Percentiles rank a stretch among this genome's conserved stretches.
Conservation (phyloP, 495 filamentous ascomycete genomes). For the Lichenothelia convexa region DNA sequence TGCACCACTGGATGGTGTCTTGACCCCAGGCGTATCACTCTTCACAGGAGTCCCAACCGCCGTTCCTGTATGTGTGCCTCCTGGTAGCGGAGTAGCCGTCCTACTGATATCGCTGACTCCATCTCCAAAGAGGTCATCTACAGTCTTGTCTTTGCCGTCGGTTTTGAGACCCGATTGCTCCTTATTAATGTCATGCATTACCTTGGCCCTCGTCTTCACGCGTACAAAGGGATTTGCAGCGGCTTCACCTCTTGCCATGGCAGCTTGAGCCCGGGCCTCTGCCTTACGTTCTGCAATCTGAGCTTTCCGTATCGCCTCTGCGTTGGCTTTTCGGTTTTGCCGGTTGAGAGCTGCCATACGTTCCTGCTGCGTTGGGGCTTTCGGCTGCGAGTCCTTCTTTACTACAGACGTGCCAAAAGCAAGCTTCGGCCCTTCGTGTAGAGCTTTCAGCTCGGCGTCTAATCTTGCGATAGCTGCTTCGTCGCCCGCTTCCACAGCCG, state of each 20-base stretch:
- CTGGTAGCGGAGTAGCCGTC: constrained; percentile 28
- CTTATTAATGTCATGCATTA: too few relatives aligned
- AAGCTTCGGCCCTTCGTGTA: constrained; percentile 27
- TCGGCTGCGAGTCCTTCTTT: constrained; percentile 24
- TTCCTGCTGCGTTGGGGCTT: constrained; percentile 39
- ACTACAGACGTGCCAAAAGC: constrained; percentile 39
- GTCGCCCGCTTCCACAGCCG: constrained; percentile 45
- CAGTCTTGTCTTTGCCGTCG: constrained; percentile 4
- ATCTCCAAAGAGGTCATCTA: constrained; percentile 21
- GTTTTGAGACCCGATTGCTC: constrained; percentile 13
- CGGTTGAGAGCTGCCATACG: constrained; percentile 57
- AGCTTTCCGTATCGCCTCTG: constrained; percentile 65
- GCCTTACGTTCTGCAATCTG: constrained; percentile 57
- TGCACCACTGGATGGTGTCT: constrained; percentile 12
- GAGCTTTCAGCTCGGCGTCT: constrained; percentile 46
- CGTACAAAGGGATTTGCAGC: too few relatives aligned
- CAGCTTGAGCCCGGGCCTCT: constrained; percentile 33
- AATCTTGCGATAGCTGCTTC: constrained; percentile 37
- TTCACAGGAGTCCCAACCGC: constrained; percentile 21
- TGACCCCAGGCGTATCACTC: constrained; percentile 19
- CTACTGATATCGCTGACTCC: constrained; percentile 26
- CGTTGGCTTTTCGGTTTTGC: constrained; percentile 60
- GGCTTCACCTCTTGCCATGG: constrained; percentile 36
- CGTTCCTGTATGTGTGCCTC: too few relatives aligned
- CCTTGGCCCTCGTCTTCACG: constrained; percentile 20